These are phyloP conservation scores for Hagleromyces aurorensis DNA, from an alignment of 805 yeast genomes.

Conservation along the genomic window DNA sequence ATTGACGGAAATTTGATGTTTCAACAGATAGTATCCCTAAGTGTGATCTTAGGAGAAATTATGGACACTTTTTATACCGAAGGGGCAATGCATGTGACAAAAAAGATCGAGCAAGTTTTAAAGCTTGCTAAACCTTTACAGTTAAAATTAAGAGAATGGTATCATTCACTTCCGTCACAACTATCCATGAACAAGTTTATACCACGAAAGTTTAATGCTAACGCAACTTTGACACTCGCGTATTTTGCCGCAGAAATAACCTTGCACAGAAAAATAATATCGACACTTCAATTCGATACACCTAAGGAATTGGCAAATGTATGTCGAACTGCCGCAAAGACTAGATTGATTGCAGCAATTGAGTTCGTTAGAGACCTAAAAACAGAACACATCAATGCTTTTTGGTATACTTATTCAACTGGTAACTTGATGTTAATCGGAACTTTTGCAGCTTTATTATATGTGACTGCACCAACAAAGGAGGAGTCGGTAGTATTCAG, in stretches of 20 bases:
- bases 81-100: conserved; percentile 48
- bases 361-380: conserved; percentile 69
- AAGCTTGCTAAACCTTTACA: conserved; percentile 77
- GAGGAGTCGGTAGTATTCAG: conserved; percentile 61
- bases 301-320: conserved; percentile 52
- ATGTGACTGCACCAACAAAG: conserved; percentile 51
- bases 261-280: conserved; percentile 68
- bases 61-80: conserved; percentile 65
- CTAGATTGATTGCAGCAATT: conserved; percentile 73
- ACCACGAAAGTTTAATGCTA: conserved; percentile 58
- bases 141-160: conserved; percentile 64
- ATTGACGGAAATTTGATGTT: conserved; percentile 64
- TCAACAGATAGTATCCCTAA: conserved; percentile 56
- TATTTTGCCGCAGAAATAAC: conserved; percentile 88
- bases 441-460: conserved; percentile 76
- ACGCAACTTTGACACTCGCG: conserved; percentile 73
- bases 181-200: conserved; percentile 55
- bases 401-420: conserved; percentile 83
- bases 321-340: conserved; percentile 79
- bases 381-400: conserved; percentile 77
- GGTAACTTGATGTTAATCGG: conserved; percentile 78
- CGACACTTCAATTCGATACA: conserved; percentile 38
- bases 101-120: conserved; percentile 59
- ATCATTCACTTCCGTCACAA: conserved; percentile 58
- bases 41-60: conserved; percentile 64